Conservation (phyloP, 1,284 basidiomycete genomes). For the Ceratobasidium sp. region DNA sequence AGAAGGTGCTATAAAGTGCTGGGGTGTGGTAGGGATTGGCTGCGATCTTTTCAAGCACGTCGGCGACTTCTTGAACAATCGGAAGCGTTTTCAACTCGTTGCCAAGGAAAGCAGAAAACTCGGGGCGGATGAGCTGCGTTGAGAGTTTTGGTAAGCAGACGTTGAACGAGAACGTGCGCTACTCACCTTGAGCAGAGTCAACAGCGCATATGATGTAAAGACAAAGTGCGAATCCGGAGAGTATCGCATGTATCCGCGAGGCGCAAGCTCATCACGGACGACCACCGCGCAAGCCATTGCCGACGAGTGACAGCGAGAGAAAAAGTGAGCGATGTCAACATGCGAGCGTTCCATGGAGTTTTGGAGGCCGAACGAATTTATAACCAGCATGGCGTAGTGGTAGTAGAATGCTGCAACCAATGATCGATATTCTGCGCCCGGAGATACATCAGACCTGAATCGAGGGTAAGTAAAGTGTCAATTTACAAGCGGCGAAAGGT, state of each 20-base stretch:
- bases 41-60: slow-evolving; percentile 78
- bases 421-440: slow-evolving; percentile 41
- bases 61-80: slow-evolving; percentile 84
- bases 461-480: background rate
- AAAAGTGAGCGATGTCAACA: slow-evolving; percentile 86
- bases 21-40: slow-evolving; percentile 83
- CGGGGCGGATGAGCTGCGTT: slow-evolving; percentile 77
- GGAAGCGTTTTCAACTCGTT: slow-evolving; percentile 75
- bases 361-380: slow-evolving; percentile 96
- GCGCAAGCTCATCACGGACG: slow-evolving; percentile 79
- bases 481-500: background rate
- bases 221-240: slow-evolving; percentile 93
- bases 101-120: slow-evolving; percentile 80
- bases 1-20: slow-evolving; percentile 85
- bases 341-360: slow-evolving; percentile 83
- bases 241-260: slow-evolving; percentile 81
- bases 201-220: slow-evolving; percentile 86
- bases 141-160: slow-evolving; percentile 38
- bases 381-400: slow-evolving; percentile 84
- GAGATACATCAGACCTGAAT: slow-evolving; percentile 24
- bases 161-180: slow-evolving; percentile 50
- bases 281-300: slow-evolving; percentile 76
- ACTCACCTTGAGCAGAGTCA: slow-evolving; percentile 86
- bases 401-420: slow-evolving; percentile 79
- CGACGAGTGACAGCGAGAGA: slow-evolving; percentile 80